phyloP scores from a whole-genome alignment of 768 basidiomycete genomes.

The Suillus lakei region DNA sequence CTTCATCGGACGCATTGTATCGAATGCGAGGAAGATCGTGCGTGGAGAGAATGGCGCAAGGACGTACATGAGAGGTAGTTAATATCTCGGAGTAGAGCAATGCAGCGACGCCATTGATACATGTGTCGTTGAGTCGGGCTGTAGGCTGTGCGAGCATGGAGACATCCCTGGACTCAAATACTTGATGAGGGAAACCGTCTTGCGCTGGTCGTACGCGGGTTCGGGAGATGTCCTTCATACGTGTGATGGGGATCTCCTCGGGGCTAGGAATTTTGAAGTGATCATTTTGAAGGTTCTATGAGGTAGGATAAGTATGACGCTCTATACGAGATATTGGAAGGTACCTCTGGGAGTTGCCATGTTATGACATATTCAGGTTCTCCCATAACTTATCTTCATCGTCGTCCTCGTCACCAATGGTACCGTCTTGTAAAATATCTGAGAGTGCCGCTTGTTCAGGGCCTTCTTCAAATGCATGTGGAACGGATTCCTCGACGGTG shows the following conservation, averaged over 20 bases:
- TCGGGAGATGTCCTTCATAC: too few species aligned
- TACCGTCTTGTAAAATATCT: neutral
- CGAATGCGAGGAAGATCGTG: conserved; percentile 10
- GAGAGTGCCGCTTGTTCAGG: neutral
- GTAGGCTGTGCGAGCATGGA: conserved; percentile 9
- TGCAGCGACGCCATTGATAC: conserved; percentile 15
- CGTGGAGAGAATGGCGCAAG: conserved; percentile 15
- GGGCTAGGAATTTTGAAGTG: neutral
- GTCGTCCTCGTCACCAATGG: conserved; percentile 6
- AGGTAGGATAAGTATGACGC: neutral
- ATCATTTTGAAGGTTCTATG: conserved; percentile 1
- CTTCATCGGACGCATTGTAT: conserved; percentile 7
- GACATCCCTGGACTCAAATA: conserved; percentile 13
- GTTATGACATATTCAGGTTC: neutral
- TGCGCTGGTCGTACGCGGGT: neutral
- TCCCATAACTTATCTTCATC: neutral
- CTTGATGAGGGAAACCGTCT: conserved; percentile 1
- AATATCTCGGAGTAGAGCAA: conserved; percentile 11
- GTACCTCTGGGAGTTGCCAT: conserved; percentile 3
- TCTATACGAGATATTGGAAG: neutral
- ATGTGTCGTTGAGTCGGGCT: conserved; percentile 15
- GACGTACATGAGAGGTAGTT: neutral
- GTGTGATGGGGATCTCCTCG: neutral
- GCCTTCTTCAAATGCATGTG: neutral
- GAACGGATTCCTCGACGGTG: neutral